Evolutionary conservation across 495 filamentous ascomycete genomes (phyloP).

Genomic region (Polyplosphaeria fusca): DNA sequence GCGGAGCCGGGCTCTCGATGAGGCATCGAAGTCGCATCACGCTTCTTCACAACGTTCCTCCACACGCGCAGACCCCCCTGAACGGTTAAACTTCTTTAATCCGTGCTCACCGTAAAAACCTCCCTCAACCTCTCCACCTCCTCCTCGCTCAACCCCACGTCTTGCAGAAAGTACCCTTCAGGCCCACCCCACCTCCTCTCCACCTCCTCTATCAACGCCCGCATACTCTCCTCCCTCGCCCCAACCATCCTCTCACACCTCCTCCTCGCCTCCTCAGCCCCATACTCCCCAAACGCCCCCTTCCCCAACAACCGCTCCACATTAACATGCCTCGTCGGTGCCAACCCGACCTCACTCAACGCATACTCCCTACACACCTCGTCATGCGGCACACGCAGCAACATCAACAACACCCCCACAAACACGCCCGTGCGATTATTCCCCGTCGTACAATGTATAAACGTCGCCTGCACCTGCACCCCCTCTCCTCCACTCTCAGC

Average conservation of each 20-base stretch:
- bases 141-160: slow-evolving; percentile 13
- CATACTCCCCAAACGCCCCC: slow-evolving; percentile 22
- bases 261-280: slow-evolving; percentile 3
- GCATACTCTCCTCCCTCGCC: slow-evolving; percentile 28
- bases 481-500: too few relatives aligned
- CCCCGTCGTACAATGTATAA: slow-evolving; percentile 32
- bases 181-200: slow-evolving; percentile 18
- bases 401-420: slow-evolving; percentile 17
- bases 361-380: slow-evolving; percentile 22
- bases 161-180: slow-evolving; percentile 13
- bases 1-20: too few relatives aligned
- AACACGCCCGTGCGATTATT: slow-evolving; percentile 32
- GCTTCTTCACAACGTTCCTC: too few relatives aligned
- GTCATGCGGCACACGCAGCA: slow-evolving; percentile 9
- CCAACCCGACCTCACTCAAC: slow-evolving; percentile 22
- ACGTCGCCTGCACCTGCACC: slow-evolving; percentile 2
- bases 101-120: too few relatives aligned
- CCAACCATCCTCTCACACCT: slow-evolving; percentile 29
- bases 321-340: slow-evolving; percentile 20
- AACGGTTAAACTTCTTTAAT: too few relatives aligned
- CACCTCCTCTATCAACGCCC: slow-evolving; percentile 17
- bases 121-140: slow-evolving; percentile 17
- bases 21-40: too few relatives aligned
- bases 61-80: too few relatives aligned
- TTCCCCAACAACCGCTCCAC: slow-evolving; percentile 25